Conservation (phyloP, 345 rosid species). For the Reutealis trisperma region DNA sequence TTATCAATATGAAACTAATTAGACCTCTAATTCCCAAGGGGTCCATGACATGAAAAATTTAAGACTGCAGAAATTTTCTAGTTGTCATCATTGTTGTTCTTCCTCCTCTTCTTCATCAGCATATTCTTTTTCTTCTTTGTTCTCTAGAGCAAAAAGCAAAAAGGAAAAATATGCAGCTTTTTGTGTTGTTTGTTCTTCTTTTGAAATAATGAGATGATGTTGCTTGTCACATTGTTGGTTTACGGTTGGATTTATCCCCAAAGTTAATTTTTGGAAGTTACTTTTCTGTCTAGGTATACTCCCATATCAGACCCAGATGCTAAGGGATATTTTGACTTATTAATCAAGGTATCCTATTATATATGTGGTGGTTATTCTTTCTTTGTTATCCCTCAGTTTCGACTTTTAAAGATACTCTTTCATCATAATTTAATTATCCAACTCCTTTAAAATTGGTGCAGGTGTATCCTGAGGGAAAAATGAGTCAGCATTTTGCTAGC, state of each 20-base stretch:
- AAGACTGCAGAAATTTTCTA: not conserved
- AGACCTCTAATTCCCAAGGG: not conserved
- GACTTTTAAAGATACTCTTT: constrained; percentile 14
- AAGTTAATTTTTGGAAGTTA: constrained; percentile 1
- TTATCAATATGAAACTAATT: not conserved
- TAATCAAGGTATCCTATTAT: constrained; percentile 67
- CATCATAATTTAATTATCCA: not conserved
- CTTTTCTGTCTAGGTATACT: constrained; percentile 63
- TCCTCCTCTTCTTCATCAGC: too few species aligned
- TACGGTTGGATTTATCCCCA: not conserved
- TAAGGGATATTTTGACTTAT: constrained; percentile 84
- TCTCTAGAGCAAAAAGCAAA: not conserved
- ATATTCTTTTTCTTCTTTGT: not conserved
- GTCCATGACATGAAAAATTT: not conserved
- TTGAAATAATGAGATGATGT: not conserved
- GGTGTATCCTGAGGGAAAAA: constrained; percentile 96
- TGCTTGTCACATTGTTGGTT: not conserved
- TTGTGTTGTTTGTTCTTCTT: not conserved
- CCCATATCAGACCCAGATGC: constrained; percentile 92
- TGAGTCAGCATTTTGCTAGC: constrained; percentile 98
- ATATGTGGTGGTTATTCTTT: not conserved
- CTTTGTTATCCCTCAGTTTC: not conserved
- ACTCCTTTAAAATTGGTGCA: constrained; percentile 33
- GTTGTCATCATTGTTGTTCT: not conserved
- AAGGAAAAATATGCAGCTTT: not conserved